Conservation (phyloP, 306 rosid genomes). For the Cicer yamashitae region DNA sequence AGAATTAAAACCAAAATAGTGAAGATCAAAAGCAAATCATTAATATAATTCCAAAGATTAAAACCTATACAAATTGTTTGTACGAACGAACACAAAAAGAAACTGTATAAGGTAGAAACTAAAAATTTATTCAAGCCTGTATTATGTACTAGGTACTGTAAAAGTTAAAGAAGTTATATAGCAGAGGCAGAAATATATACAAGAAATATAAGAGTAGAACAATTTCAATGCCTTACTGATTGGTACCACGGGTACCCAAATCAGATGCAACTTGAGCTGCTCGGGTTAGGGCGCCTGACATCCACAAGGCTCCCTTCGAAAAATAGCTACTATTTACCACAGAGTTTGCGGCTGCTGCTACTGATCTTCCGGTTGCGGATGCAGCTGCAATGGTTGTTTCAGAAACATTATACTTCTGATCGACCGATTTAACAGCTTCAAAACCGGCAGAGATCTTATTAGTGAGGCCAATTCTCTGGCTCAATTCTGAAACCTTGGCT, state of each 20-base stretch:
- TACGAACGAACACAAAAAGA: background rate
- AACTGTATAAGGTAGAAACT: background rate
- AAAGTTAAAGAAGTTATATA: slow-evolving; percentile 21
- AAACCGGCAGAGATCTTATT: slow-evolving; percentile 72
- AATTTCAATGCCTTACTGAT: slow-evolving; percentile 46
- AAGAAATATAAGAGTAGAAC: background rate
- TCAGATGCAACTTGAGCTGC: slow-evolving; percentile 78
- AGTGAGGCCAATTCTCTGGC: slow-evolving; percentile 71
- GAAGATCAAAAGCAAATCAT: background rate
- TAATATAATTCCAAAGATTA: background rate
- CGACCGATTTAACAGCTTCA: slow-evolving; percentile 62
- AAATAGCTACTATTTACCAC: slow-evolving; percentile 80
- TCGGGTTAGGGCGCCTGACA: slow-evolving; percentile 66
- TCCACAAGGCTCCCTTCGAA: slow-evolving; percentile 83
- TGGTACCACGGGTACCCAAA: slow-evolving; percentile 60
- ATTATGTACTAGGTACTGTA: background rate
- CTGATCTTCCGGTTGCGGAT: slow-evolving; percentile 79
- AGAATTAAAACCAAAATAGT: too few relatives aligned
- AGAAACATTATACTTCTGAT: slow-evolving; percentile 73
- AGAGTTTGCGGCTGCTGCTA: slow-evolving; percentile 68
- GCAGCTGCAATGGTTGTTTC: slow-evolving; percentile 72
- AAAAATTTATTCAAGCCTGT: background rate
- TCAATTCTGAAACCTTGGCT: slow-evolving; percentile 76
- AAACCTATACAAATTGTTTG: background rate
- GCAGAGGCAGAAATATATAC: slow-evolving; percentile 37